These are phyloP conservation scores for Alternaria conjuncta DNA, from an alignment of 2,329 filamentous ascomycete genomes.

Conservation along the genomic window DNA sequence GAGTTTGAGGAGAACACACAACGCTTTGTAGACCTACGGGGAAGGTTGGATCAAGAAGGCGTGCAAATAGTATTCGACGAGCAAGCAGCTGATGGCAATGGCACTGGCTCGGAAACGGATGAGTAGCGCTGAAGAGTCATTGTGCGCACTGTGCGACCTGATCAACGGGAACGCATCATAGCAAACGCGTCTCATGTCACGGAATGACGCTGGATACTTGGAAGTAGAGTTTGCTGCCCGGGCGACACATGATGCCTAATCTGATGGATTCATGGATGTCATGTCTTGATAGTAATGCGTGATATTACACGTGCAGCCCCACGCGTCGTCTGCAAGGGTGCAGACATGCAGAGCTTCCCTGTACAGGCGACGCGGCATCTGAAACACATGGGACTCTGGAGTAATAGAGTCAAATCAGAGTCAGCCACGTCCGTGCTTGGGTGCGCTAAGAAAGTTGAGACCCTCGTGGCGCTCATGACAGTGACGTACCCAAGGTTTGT, in stretches of 20 bases:
- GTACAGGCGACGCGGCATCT: neutral
- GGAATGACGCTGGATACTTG: neutral
- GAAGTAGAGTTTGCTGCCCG: slow-evolving; percentile 2
- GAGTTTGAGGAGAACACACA: slow-evolving; percentile 40
- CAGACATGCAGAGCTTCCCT: neutral
- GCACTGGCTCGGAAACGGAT: slow-evolving; percentile 18
- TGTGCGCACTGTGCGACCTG: neutral
- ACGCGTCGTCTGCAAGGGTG: slow-evolving; percentile 5
- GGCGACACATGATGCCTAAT: slow-evolving; percentile 2
- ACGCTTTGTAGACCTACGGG: slow-evolving; percentile 26
- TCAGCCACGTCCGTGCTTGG: slow-evolving; percentile 18
- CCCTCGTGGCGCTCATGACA: slow-evolving; percentile 9
- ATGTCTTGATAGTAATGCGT: slow-evolving; percentile 6
- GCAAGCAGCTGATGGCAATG: slow-evolving; percentile 4
- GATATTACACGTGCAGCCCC: slow-evolving; percentile 5
- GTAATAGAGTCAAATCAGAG: slow-evolving; percentile 15
- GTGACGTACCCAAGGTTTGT: slow-evolving; percentile 25
- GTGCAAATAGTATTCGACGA: slow-evolving; percentile 36
- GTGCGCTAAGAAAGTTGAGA: slow-evolving; percentile 5
- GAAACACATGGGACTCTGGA: slow-evolving; percentile 4
- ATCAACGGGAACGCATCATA: neutral
- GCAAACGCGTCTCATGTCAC: neutral
- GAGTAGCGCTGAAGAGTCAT: slow-evolving; percentile 6
- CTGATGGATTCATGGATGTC: neutral
- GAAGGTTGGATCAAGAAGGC: slow-evolving; percentile 31